Percentiles rank a stretch among this genome's conserved stretches.
phyloP scores from a whole-genome alignment of 345 rosid species.

The Mallotus nudiflorus region DNA sequence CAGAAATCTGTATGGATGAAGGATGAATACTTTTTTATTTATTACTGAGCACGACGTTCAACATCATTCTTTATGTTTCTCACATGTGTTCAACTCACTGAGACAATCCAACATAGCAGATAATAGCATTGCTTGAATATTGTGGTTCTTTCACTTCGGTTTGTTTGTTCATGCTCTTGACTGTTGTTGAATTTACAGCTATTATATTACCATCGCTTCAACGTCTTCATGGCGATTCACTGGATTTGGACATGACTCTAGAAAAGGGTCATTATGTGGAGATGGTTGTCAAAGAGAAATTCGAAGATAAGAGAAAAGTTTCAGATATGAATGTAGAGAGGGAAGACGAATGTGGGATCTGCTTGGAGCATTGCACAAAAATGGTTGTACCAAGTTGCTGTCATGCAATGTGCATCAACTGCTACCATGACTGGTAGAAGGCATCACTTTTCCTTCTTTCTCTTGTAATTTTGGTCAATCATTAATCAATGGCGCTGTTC shows the following conservation, averaged over 20 bases:
- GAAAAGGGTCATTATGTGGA: constrained; percentile 19
- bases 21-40: background rate
- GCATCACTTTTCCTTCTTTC: background rate
- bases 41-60: background rate
- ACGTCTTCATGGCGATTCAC: constrained; percentile 23
- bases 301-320: constrained; percentile 24
- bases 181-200: constrained; percentile 20
- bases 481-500: background rate
- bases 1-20: background rate
- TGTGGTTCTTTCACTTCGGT: background rate
- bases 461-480: background rate
- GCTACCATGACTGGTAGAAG: constrained; percentile 33
- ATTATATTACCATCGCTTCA: constrained; percentile 35
- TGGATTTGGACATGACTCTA: constrained; percentile 10
- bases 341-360: constrained; percentile 37
- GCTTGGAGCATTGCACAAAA: constrained; percentile 38
- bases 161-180: background rate
- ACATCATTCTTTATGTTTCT: background rate
- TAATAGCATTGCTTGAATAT: background rate
- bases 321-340: constrained; percentile 18
- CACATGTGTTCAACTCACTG: background rate
- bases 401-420: constrained; percentile 38
- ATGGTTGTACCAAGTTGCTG: constrained; percentile 34
- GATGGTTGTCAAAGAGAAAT: constrained; percentile 23
- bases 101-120: background rate